Percentiles rank a stretch among this genome's conserved stretches.
Conservation (phyloP, 305 asterid species). For the Fraxinus sp. region DNA sequence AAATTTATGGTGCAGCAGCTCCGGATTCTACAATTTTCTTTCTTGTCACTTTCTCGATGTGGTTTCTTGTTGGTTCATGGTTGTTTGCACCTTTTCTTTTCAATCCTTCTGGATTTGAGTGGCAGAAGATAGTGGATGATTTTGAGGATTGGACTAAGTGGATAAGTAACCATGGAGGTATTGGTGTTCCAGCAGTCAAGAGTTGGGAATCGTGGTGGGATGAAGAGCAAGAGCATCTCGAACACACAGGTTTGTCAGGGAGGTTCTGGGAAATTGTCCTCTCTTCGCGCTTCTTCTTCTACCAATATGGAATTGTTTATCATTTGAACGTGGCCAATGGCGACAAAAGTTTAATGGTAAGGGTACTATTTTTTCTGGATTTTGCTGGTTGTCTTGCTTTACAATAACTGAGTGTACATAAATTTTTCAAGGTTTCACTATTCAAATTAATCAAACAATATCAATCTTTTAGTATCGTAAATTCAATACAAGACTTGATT, state of each 20-base stretch:
- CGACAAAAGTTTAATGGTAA: constrained; percentile 20
- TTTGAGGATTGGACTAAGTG: constrained; percentile 23
- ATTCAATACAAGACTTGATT: neutral
- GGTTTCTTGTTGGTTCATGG: constrained; percentile 29
- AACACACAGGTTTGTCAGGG: constrained; percentile 20
- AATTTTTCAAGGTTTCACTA: neutral
- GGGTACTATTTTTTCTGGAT: neutral
- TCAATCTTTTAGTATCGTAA: neutral
- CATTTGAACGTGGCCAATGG: constrained; percentile 17
- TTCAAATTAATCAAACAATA: neutral
- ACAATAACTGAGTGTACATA: neutral
- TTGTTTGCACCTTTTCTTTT: constrained; percentile 28
- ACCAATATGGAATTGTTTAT: constrained; percentile 28
- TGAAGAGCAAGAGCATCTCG: constrained; percentile 28
- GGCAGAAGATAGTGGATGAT: constrained; percentile 30
- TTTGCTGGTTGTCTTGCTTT: neutral
- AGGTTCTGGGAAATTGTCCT: constrained; percentile 18
- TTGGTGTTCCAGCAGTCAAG: constrained; percentile 24
- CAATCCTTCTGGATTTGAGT: constrained; percentile 31
- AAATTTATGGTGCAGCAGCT: constrained; percentile 16
- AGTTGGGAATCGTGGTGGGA: constrained; percentile 32
- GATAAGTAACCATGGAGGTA: constrained; percentile 24
- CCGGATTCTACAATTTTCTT: constrained; percentile 9
- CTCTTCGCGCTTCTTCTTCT: constrained; percentile 23
- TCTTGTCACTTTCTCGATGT: constrained; percentile 17